A percentile compares a stretch with the other conserved stretches of the same genome.
These are phyloP conservation scores for Penicilliopsis zonata DNA, from an alignment of 495 filamentous ascomycete species.

Conservation along the genomic window DNA sequence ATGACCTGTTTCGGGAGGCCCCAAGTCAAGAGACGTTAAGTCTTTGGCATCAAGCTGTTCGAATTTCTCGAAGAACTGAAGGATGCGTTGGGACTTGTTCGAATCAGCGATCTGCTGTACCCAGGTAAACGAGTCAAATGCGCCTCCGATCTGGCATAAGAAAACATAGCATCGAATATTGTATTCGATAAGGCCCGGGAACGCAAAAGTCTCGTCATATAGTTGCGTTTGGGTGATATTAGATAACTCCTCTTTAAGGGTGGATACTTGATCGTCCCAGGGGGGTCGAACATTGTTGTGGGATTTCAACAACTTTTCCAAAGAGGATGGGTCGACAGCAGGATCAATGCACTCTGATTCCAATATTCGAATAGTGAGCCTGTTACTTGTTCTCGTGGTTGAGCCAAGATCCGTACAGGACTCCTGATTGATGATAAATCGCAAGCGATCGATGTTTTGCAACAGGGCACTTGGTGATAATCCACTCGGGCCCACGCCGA, in stretches of 20 bases:
- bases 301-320: slow-evolving; percentile 24
- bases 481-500: slow-evolving; percentile 17
- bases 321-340: slow-evolving; percentile 23
- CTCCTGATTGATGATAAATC: slow-evolving; percentile 12
- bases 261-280: slow-evolving; percentile 15
- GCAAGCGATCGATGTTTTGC: slow-evolving; percentile 11
- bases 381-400: slow-evolving; percentile 29
- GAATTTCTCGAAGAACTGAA: slow-evolving; percentile 20
- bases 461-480: slow-evolving; percentile 12
- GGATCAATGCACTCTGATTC: slow-evolving; percentile 31
- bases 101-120: slow-evolving; percentile 26
- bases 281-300: slow-evolving; percentile 23
- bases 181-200: slow-evolving; percentile 25
- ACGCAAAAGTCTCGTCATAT: slow-evolving; percentile 25
- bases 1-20: slow-evolving; percentile 4
- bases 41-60: slow-evolving; percentile 6
- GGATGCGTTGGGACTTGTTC: slow-evolving; percentile 27
- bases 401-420: slow-evolving; percentile 9
- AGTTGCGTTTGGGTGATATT: slow-evolving; percentile 16
- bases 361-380: slow-evolving; percentile 38
- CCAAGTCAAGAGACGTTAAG: slow-evolving; percentile 10
- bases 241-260: slow-evolving; percentile 10
- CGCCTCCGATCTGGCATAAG: slow-evolving; percentile 14
- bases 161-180: slow-evolving; percentile 17
- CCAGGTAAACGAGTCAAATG: slow-evolving; percentile 19